Base-by-base conservation (phyloP, 176 grass and related monocot species). In the Aegilops speltoides region DNA sequence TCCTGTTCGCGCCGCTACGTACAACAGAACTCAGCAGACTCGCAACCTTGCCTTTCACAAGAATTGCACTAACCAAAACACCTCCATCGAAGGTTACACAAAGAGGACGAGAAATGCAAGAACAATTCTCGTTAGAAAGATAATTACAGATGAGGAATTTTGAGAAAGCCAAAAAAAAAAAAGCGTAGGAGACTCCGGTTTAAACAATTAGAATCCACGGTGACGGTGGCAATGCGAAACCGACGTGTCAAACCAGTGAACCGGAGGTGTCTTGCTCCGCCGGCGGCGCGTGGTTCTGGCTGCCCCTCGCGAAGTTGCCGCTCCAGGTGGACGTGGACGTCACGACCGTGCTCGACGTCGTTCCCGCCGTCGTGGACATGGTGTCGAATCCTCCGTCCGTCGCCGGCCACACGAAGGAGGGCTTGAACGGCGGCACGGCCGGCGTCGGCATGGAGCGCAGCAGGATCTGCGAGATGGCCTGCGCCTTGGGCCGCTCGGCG, bases 381-480 rank as follows among this genome's bases (percentile, higher is more conserved):
- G 85, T 87, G 37, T 72, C 89, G 2, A 86, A n/a, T 8, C 73
- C 80, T 0, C 76, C 87, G 1, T 74, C 64, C 32, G 64, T 64
- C 1, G 86, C 86, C 46, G 88, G 96, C 93, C 93, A 95, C 79
- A 95, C 37, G 75, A 98, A 95, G 0, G 90, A 64, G 3, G 96
- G 96, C 86, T 92, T 98, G 82, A 94, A 92, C 6, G 80, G 89
- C 54, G 84, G 91, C 52, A 98, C 96, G 2, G 0, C 38, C 22
- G 96, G 91, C 79, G 76, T 84, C 10, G 86, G 69, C 84, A 87
- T 38, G 8, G 89, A 84, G 0, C 86, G 82, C 7, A 91, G 81
- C 19, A 98, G 56, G 70, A 96, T 90, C 82, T 94, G 93, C 64
- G 76, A 76, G 41, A 95, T 86, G 12, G 17, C 85, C 65, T 32